Evolutionary conservation across 1,284 basidiomycete genomes (phyloP), one percentile per base, ranked within the genome.

Genomic region (Gymnopus androsaceus): DNA sequence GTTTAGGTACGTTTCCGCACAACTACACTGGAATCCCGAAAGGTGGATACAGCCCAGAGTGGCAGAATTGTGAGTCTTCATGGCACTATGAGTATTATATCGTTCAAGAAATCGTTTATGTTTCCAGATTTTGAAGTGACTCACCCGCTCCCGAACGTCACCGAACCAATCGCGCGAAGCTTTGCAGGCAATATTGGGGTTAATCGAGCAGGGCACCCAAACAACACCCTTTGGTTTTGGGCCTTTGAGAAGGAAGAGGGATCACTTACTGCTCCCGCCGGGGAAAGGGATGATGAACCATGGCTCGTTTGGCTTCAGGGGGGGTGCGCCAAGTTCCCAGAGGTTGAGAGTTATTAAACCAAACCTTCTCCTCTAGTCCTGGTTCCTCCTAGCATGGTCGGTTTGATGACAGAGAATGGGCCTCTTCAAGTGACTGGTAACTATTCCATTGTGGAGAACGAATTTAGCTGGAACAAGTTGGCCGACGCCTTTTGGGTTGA

Each of bases 281-380:
- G 30, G 66, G 71, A 54, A 67, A 72, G 17, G 27, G 57, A 53
- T 3, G 48, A 47, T 27, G 72, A 80, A 40, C 87, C 88, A 2
- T 90, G 88, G 88, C 80, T 79, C 7, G 86, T 90, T 47, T 90
- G 87, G 87, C 67, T 90, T 25, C 88, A 89, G 60, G 87, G 87
- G 67, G 87, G 87, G 78, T 85, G 67, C 61, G 36, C 46, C 38
- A 25, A 42, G 17, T 34, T 5, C 23, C 36, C 9, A 5, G 11
- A 31, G 28, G n/a, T 9, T 27, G 28, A 8, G n/a, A 14, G 47
- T 60, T n/a, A 54, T 50, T 4, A 15, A 46, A 25, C 44, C 40
- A 11, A 44, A 40, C 30, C 17, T 31, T 36, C 42, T 45, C 38
- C 61, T 28, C 57, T 56, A 87, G 86, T 19, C 87, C 87, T 9